Evolutionary conservation across 768 basidiomycete species (phyloP), one percentile per base, ranked within the genome.

Genomic region (Gymnopilus dilepis): DNA sequence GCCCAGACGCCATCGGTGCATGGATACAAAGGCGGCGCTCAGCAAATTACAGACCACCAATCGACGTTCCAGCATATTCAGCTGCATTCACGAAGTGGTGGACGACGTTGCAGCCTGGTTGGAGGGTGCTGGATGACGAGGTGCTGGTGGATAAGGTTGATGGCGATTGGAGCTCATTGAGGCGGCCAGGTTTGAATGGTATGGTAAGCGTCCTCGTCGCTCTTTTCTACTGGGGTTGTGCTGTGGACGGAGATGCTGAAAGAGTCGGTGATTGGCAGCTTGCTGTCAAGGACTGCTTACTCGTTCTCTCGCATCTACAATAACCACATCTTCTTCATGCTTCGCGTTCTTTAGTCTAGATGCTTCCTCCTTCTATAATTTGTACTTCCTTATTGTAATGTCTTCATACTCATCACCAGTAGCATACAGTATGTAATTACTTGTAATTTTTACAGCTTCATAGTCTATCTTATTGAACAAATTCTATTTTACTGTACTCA

Each of bases 141-240:
- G n/a, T 37, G 24, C 11, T 5, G 13, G n/a, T 52, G 7, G n/a
- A 19, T 4, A 37, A n/a, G 12, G 31, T 34, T 7, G 31, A 52
- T 3, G 50, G 50, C 28, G 50, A 52, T 34, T 52, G 50, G 50
- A 33, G 34, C 19, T 19, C 13, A 5, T 33, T 52, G 31, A 33
- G 31, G 33, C n/a, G 17, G 7, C 31, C 50, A 6, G 50, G 50
- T 6, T 5, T 34, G 6, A 52, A 52, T 19, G 50, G 50, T 2
- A 17, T 52, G 2, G 30, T 52, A 4, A 52, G 30, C 24, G 31
- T 52, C 19, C 15, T 52, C 8, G 50, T 37, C 3, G 30, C n/a
- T 26, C 50, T 52, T 13, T 52, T 52, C 15, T 52, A n/a, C 19
- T 52, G 50, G 50, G 50, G 50, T 15, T 37, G 30, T n/a, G 19